Conservation (phyloP, 83 land plant species). For the Picea mariana region DNA sequence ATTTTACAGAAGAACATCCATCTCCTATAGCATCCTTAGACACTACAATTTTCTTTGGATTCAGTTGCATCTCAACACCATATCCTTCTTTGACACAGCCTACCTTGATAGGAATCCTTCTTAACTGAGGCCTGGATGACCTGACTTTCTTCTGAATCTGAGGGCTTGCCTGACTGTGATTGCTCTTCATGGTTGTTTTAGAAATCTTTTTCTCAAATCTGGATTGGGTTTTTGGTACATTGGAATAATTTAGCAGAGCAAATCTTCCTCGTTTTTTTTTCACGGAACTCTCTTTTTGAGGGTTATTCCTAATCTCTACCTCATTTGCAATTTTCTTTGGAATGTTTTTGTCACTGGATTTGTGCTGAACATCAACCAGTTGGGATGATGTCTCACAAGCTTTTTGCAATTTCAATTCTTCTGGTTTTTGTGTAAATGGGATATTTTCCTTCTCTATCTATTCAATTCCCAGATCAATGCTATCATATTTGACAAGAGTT, state of each 20-base stretch:
- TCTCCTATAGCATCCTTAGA: neutral
- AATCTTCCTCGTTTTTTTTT: neutral
- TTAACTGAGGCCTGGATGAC: slow-evolving; percentile 1
- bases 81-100: neutral
- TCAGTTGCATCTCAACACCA: neutral
- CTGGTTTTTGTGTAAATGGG: neutral
- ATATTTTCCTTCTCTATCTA: neutral
- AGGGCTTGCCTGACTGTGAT: neutral
- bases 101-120: neutral
- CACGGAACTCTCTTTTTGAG: neutral
- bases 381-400: slow-evolving; percentile 3
- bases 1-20: neutral
- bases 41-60: neutral
- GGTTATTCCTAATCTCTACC: neutral
- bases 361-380: neutral
- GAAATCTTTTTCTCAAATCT: neutral
- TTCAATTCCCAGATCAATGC: slow-evolving; percentile 2
- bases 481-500: neutral
- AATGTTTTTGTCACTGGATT: neutral
- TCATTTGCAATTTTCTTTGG: neutral
- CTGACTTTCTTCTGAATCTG: neutral
- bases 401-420: slow-evolving; percentile 8
- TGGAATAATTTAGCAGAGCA: neutral
- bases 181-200: neutral
- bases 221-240: neutral